Evolutionary conservation across 2,329 filamentous ascomycete species (phyloP).

Genomic region (Bipolaris cookei): DNA sequence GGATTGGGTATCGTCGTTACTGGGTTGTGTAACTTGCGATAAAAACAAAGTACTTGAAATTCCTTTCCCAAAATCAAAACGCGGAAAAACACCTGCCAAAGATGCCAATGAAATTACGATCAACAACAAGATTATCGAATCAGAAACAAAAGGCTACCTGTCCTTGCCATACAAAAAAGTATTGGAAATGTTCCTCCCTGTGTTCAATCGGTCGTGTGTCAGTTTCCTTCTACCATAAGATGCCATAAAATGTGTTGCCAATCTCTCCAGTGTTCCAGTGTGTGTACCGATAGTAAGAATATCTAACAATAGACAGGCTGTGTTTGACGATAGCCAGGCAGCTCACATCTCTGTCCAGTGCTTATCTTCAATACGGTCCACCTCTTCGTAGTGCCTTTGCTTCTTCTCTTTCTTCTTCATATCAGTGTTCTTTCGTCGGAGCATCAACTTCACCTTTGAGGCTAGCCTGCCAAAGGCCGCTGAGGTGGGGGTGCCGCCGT

Average conservation of each 20-base stretch:
- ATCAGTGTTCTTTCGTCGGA: conserved; percentile 32
- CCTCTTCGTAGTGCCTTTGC: conserved; percentile 30
- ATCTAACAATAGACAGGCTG: neutral
- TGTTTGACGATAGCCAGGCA: neutral
- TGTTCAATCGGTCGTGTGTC: neutral
- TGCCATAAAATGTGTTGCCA: neutral
- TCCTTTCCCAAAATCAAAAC: neutral
- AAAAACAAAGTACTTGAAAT: conserved; percentile 5
- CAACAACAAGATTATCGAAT: conserved; percentile 12
- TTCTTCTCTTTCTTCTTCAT: conserved; percentile 39
- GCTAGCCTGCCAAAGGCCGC: conserved; percentile 40
- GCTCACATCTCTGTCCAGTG: conserved; percentile 48
- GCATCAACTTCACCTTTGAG: conserved; percentile 39
- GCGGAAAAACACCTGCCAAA: conserved; percentile 1
- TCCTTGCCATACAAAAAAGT: neutral
- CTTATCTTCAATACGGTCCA: conserved; percentile 41
- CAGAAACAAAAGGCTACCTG: conserved; percentile 1
- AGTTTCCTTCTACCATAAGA: neutral
- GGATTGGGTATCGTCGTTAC: conserved; percentile 14
- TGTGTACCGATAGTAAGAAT: too few species aligned
- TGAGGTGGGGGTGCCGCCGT: conserved; percentile 18
- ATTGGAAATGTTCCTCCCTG: neutral
- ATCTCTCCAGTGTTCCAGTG: neutral
- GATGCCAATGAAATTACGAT: conserved; percentile 10
- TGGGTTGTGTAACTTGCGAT: conserved; percentile 11